Evolutionary conservation across 371 early-diverging fungal genomes (phyloP).

Genomic region (Cokeromyces recurvatus): DNA sequence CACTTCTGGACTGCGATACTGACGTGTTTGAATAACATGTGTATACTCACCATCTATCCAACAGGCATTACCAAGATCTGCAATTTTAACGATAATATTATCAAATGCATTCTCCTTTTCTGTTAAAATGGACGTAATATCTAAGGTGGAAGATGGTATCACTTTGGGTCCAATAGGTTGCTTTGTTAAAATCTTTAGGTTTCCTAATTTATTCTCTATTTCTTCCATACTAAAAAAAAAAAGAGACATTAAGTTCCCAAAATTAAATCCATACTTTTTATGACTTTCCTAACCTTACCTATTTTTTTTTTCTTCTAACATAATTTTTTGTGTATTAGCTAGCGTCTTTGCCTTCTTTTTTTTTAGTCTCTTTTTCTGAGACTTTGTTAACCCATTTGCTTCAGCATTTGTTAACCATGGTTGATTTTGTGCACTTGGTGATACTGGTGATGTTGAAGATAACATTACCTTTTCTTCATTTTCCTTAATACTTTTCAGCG

Average conservation of each 20-base stretch:
- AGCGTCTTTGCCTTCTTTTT: slow-evolving; percentile 26
- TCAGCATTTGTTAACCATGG: slow-evolving; percentile 8
- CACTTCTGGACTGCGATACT: slow-evolving; percentile 98
- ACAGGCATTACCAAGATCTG: slow-evolving; percentile 97
- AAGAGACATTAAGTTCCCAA: neutral
- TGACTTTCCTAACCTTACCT: neutral
- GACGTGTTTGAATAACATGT: slow-evolving; percentile 95
- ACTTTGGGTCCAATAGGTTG: slow-evolving; percentile 8
- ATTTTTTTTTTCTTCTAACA: slow-evolving; percentile 2
- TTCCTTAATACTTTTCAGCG: slow-evolving; percentile 10
- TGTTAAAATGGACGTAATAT: slow-evolving; percentile 19
- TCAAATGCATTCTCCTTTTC: slow-evolving; percentile 15
- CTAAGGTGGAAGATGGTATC: slow-evolving; percentile 24
- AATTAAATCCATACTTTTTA: neutral
- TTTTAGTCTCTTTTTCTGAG: slow-evolving; percentile 34
- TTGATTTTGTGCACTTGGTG: neutral
- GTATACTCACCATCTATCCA: slow-evolving; percentile 93
- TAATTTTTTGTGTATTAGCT: slow-evolving; percentile 6
- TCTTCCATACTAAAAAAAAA: slow-evolving; percentile 1
- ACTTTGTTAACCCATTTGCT: slow-evolving; percentile 23
- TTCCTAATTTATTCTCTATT: slow-evolving; percentile 4
- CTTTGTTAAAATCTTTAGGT: slow-evolving; percentile 8
- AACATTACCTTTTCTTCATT: neutral
- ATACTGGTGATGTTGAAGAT: neutral
- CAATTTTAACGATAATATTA: slow-evolving; percentile 83